phyloP scores from a whole-genome alignment of 371 early-diverging fungal species.

The Mycotypha africana region DNA sequence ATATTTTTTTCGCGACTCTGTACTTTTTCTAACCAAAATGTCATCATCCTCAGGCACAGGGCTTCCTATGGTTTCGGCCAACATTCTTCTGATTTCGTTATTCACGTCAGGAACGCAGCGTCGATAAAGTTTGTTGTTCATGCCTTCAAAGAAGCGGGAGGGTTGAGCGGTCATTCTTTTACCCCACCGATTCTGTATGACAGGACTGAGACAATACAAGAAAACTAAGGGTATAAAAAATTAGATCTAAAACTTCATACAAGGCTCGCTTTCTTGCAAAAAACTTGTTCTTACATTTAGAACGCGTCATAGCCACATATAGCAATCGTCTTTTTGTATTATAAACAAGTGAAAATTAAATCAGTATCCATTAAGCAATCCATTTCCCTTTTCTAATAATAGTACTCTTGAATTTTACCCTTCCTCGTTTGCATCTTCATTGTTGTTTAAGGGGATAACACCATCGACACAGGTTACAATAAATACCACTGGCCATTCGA shows the following conservation, averaged over 20 bases:
- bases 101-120: constrained; percentile 1
- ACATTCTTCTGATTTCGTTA: not conserved
- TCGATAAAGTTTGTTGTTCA: not conserved
- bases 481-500: constrained; percentile 65
- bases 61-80: constrained; percentile 3
- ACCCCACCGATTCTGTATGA: constrained; percentile 3
- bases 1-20: too few relatives aligned
- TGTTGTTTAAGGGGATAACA: constrained; percentile 37
- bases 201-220: constrained; percentile 8
- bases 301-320: constrained; percentile 52
- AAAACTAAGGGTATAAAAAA: constrained; percentile 4
- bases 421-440: constrained; percentile 29
- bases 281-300: constrained; percentile 17
- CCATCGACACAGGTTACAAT: constrained; percentile 44
- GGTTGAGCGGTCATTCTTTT: not conserved
- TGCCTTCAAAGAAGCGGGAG: not conserved
- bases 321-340: constrained; percentile 28
- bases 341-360: constrained; percentile 14
- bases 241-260: not conserved
- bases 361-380: not conserved
- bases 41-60: constrained; percentile 3
- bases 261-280: not conserved
- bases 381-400: too few relatives aligned
- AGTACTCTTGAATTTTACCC: too few relatives aligned
- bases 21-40: not conserved